Evolutionary conservation across 176 grass and related monocot species (phyloP), one percentile per base, ranked within the genome.

Genomic region (Tillandsia leiboldiana): DNA sequence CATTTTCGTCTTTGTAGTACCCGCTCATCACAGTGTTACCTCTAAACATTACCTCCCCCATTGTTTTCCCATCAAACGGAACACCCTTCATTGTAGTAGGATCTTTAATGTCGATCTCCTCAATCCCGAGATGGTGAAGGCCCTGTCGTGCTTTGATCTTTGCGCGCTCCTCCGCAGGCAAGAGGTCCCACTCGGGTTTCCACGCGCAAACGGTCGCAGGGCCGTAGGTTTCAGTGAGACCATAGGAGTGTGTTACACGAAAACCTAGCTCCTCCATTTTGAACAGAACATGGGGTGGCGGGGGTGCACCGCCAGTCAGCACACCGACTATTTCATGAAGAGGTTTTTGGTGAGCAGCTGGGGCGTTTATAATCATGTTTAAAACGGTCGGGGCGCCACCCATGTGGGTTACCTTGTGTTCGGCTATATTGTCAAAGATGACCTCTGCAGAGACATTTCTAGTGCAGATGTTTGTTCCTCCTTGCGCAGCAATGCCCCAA

Each of bases 11-110:
- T 75, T 96, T 96, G 63, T 81, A 96, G 79, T 96, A 96, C 2
- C 93, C 93, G 50, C 66, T 75, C 89, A 96, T 96, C 62, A 96
- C 93, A 11, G 83, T 92, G 80, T 96, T 96, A 8, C 93, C 86
- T 1, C 84, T 67, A 67, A 92, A 78, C 93, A 96, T 96, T 1
- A 96, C 93, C 69, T 96, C 89, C 10, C 93, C 93, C 48, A 92
- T 85, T 13, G 92, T 83, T 5, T 63, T 15, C 11, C 81, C 88
- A 71, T 96, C 92, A 1, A 77, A 71, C 1, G 92, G 92, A 1
- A 89, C 79, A 51, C 73, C 87, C 12, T 22, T 54, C 88, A 96
- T 87, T 9, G 92, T 89, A 1, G 58, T 47, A 0, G 88, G 88
- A 74, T 96, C 88, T 66, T 96, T 96, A 0, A 96, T 73, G 72